A percentile compares a stretch with the other conserved stretches of the same genome.
phyloP scores from a whole-genome alignment of 148 eudicot genomes.

The Silene uniflora region DNA sequence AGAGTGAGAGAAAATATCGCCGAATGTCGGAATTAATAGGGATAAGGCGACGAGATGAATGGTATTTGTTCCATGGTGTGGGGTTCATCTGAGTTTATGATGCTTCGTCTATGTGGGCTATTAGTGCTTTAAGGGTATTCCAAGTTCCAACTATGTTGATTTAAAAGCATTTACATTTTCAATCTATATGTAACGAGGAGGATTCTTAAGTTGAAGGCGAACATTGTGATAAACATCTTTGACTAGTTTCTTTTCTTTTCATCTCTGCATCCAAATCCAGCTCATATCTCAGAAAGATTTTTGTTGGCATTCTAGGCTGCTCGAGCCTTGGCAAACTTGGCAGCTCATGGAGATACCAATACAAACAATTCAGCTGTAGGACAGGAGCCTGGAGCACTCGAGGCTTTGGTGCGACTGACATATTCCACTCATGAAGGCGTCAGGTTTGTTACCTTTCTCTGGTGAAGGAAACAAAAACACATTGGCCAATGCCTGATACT shows the following conservation, averaged over 20 bases:
- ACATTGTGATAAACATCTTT: not conserved
- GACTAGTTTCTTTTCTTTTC: conserved; percentile 10
- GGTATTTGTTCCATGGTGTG: not conserved
- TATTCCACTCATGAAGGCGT: conserved; percentile 92
- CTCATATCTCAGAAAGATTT: not conserved
- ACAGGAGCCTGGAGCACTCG: conserved; percentile 94
- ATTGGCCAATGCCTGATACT: not conserved
- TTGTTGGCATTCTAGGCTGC: conserved; percentile 63
- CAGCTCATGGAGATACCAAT: conserved; percentile 98
- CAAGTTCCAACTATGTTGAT: not conserved
- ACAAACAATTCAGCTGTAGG: conserved; percentile 90
- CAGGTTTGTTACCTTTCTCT: conserved; percentile 46
- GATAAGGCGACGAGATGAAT: not conserved
- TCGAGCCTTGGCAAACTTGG: conserved; percentile 96
- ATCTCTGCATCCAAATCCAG: not conserved
- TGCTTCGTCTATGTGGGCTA: not conserved
- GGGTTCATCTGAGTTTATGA: not conserved
- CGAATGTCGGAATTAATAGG: not conserved
- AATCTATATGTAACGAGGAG: not conserved
- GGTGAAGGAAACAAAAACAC: conserved; percentile 2
- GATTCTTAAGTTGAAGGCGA: not conserved
- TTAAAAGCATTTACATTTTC: not conserved
- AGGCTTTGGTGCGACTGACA: conserved; percentile 86
- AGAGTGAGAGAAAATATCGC: conserved; percentile 4
- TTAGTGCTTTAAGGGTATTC: not conserved